A percentile compares a stretch with the other conserved stretches of the same genome.
These are phyloP conservation scores for Miscanthus sacchariflorus DNA, from an alignment of 202 grass and related monocot genomes.

Conservation along the genomic window DNA sequence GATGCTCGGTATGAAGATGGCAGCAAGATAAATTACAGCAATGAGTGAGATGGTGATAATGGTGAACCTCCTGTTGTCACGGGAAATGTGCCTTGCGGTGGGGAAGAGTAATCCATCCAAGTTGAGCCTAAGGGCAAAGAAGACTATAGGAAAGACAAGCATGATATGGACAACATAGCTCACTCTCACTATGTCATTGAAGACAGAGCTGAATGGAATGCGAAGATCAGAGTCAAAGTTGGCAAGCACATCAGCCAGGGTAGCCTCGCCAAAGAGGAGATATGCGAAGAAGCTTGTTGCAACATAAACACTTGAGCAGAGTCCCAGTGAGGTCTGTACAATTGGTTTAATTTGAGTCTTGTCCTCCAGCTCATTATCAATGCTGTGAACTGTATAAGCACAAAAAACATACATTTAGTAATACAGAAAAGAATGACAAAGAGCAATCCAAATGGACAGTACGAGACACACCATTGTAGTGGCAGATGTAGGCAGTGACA, in stretches of 20 bases:
- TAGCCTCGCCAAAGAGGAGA: conserved; percentile 92
- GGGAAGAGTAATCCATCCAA: conserved; percentile 86
- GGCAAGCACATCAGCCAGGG: conserved; percentile 77
- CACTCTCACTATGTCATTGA: conserved; percentile 87
- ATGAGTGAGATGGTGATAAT: conserved; percentile 68
- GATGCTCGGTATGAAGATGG: conserved; percentile 93
- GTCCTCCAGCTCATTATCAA: conserved; percentile 81
- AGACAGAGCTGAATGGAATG: conserved; percentile 75
- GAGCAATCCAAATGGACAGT: conserved; percentile 2
- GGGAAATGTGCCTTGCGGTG: conserved; percentile 59
- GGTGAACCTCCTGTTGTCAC: conserved; percentile 76
- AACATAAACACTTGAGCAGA: conserved; percentile 90
- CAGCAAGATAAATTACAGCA: conserved; percentile 71
- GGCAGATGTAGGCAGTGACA: conserved; percentile 93
- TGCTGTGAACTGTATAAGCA: conserved; percentile 81
- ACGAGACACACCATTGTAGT: conserved; percentile 77
- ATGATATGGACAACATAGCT: conserved; percentile 98
- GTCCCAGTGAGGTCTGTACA: conserved; percentile 71
- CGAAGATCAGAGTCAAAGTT: conserved; percentile 84
- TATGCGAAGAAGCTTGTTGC: conserved; percentile 91
- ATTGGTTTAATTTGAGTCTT: conserved; percentile 74
- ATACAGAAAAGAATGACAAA: neutral
- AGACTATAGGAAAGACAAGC: conserved; percentile 96
- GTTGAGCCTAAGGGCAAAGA: conserved; percentile 88
- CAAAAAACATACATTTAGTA: conserved; percentile 15